Percentiles rank a stretch among this genome's conserved stretches.
These are phyloP conservation scores for Paramecium pentaurelia DNA, from an alignment of 73 alveolate species.

Conservation along the genomic window DNA sequence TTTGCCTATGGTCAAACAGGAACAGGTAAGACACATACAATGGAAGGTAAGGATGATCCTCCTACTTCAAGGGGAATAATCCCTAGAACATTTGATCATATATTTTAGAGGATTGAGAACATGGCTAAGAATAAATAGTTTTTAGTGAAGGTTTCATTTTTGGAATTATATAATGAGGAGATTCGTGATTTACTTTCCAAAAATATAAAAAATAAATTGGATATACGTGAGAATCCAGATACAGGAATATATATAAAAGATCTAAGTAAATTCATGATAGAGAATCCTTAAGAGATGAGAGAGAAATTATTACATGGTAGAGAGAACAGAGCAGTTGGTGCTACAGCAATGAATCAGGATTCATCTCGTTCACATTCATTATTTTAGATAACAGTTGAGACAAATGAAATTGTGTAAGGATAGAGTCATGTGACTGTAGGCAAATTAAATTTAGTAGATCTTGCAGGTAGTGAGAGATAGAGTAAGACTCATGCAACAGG, in stretches of 20 bases:
- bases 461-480: conserved; percentile 92
- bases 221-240: conserved; percentile 88
- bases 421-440: conserved; percentile 88
- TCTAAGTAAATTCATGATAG: conserved; percentile 82
- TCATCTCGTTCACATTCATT: conserved; percentile 88
- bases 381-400: conserved; percentile 87
- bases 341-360: conserved; percentile 89
- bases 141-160: conserved; percentile 84
- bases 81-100: conserved; percentile 96
- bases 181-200: conserved; percentile 83
- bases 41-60: conserved; percentile 94
- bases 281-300: conserved; percentile 81
- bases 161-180: conserved; percentile 95
- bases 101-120: conserved; percentile 83
- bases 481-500: conserved; percentile 93
- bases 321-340: conserved; percentile 92
- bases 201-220: conserved; percentile 72
- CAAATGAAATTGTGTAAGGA: conserved; percentile 76
- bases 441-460: conserved; percentile 91
- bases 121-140: conserved; percentile 75
- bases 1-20: conserved; percentile 99
- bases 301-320: conserved; percentile 89
- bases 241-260: conserved; percentile 92
- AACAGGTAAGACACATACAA: conserved; percentile 97
- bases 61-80: conserved; percentile 89